Evolutionary conservation across 371 early-diverging fungal species (phyloP), one percentile per base, ranked within the genome.

Genomic region (Capniomyces stellatus): DNA sequence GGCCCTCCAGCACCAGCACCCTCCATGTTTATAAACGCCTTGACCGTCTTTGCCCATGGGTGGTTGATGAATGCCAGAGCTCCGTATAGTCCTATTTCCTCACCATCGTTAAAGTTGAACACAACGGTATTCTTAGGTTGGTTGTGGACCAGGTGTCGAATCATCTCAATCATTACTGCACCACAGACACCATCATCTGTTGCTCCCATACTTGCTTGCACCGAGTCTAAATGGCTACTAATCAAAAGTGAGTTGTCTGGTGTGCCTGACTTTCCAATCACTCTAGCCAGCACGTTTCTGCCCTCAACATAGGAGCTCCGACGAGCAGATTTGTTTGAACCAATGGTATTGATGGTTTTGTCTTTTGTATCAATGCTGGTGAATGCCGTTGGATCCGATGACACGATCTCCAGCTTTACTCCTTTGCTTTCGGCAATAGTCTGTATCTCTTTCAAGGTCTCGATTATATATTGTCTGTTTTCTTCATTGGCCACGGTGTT

Each of bases 141-240:
- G 41, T 75, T 68, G 19, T 59, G 59, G n/a, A 73, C 64, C 57
- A 82, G 70, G 42, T 76, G 79, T 30, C 82, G 74, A 46, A 79
- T 51, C 44, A 77, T 66, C 64, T 87, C 90, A n/a, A 92, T 60
- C 43, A 75, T 74, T 13, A 74, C 76, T 2, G 71, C 76, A 2
- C 85, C 78, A 28, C 81, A 78, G 31, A 88, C 78, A 6, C 89
- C 91, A 61, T 86, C 81, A 59, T 92, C 92, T 12, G 82, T 83
- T 19, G 81, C 86, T 50, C 92, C 92, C 51, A 76, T 70, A 57
- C 84, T 81, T 19, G 81, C 71, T n/a, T 82, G 73, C 0, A 83
- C 82, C 24, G 82, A 78, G 54, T 90, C 82, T 57, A 63, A 76
- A 62, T 80, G 82, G 1, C 75, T 69, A 24, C 66, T 63, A 21